A percentile compares a stretch with the other conserved stretches of the same genome.
Conservation (phyloP, 345 rosid species). For the Populus euphratica region DNA sequence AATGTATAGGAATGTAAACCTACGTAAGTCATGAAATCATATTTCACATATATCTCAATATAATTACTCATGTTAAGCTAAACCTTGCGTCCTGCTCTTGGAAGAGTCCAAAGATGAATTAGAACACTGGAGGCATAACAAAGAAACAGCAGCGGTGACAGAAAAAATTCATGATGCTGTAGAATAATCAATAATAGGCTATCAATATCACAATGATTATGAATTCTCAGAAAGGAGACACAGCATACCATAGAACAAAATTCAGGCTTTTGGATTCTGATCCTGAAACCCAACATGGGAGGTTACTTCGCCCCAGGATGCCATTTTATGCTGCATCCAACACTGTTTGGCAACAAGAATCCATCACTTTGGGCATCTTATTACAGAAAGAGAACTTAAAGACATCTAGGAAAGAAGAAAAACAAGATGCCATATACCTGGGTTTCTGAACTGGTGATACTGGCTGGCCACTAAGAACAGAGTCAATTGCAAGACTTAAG, state of each 20-base stretch:
- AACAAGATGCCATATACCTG: slow-evolving; percentile 38
- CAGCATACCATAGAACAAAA: slow-evolving; percentile 15
- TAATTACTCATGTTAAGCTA: not conserved
- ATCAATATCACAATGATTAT: slow-evolving; percentile 3
- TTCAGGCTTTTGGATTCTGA: not conserved
- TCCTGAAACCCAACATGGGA: slow-evolving; percentile 6
- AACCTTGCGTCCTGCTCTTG: not conserved
- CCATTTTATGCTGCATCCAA: slow-evolving; percentile 99
- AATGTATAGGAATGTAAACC: not conserved
- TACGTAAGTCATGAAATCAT: too few species aligned
- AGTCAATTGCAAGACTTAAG: slow-evolving; percentile 64
- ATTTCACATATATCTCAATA: not conserved
- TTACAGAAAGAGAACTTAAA: slow-evolving; percentile 3
- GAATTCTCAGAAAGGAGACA: not conserved
- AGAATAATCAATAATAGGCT: not conserved
- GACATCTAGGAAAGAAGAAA: not conserved
- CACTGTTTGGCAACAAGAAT: slow-evolving; percentile 37
- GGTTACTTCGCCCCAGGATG: slow-evolving; percentile 45
- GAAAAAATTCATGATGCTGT: not conserved
- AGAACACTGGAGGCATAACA: not conserved
- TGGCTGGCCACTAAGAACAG: slow-evolving; percentile 71
- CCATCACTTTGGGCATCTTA: slow-evolving; percentile 14
- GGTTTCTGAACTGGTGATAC: slow-evolving; percentile 66
- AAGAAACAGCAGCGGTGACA: not conserved
- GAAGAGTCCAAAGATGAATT: not conserved